Percentiles rank a stretch among this genome's conserved stretches.
These are phyloP conservation scores for Closterium sp. DNA, from an alignment of 139 green algal species.

Conservation along the genomic window DNA sequence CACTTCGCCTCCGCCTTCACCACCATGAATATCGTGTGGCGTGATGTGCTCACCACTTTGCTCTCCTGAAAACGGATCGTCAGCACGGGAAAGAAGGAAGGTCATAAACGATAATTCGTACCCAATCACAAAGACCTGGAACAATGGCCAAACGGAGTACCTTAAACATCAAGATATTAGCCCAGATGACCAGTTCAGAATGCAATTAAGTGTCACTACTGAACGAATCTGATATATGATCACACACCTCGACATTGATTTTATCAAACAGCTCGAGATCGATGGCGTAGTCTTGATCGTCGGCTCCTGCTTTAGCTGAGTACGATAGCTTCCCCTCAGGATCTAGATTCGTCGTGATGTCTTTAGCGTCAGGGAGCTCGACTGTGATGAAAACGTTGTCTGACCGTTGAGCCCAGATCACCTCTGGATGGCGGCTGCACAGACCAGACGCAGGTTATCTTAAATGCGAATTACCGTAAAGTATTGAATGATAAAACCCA, in stretches of 20 bases:
- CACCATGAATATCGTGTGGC: conserved; percentile 47
- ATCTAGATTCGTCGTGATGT: conserved; percentile 40
- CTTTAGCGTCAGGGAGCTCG: conserved; percentile 51
- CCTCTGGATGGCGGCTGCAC: conserved; percentile 31
- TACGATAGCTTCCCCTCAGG: conserved; percentile 38
- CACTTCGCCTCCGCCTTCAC: conserved; percentile 31
- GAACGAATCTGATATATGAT: neutral
- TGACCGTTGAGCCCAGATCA: conserved; percentile 52
- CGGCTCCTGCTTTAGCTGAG: conserved; percentile 32
- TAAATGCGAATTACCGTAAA: neutral
- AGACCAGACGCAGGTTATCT: neutral
- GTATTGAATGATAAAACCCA: no score
- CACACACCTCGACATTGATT: conserved; percentile 44
- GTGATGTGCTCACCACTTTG: conserved; percentile 26
- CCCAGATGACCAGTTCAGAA: no score
- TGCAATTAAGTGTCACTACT: no score
- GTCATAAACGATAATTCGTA: neutral
- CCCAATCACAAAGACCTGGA: neutral
- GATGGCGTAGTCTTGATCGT: conserved; percentile 29
- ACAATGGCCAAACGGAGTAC: neutral
- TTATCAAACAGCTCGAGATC: conserved; percentile 51
- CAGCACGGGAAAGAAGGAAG: neutral
- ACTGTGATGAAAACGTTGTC: conserved; percentile 50
- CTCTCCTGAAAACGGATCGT: conserved; percentile 36
- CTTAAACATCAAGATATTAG: no score